Base-by-base conservation (phyloP, 305 asterid species). In the Nicotiana rustica region DNA sequence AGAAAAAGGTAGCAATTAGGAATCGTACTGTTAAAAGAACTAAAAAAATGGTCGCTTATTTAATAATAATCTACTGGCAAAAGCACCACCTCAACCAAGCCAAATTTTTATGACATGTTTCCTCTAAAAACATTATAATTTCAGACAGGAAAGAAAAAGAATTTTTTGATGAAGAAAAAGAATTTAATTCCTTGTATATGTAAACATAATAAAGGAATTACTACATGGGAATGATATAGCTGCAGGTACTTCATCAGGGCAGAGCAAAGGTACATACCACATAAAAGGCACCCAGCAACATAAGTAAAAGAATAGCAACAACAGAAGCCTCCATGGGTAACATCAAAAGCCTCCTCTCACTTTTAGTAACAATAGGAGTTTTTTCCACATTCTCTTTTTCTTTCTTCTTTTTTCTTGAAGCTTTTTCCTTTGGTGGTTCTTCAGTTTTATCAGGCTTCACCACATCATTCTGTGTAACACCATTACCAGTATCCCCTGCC, bases 251-350 rank as follows among this genome's bases (percentile, higher is more conserved):
- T 3, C 44, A 52, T 75, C 44, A 14, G 25, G 21, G 7, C 64
- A 75, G 47, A 52, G 65, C 47, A 73, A 49, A 47, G 62, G 79
- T 57, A 78, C 95, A 68, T 95, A 96, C 99, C 99, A 93, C 99
- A 82, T 96, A 96, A 83, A 95, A 96, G 35, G 97, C 93, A 83
- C 93, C 98, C 89, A 96, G 88, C 90, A 96, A 83, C 78, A 95
- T 83, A 59, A 96, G 97, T 62, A 96, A 88, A 89, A 96, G 81
- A 82, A 95, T 86, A 78, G 98, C 93, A 78, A 92, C 61, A 77
- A 92, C 71, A 81, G 99, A 96, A 84, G 96, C 85, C 89, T 93
- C 99, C 79, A 92, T 68, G 21, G 99, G 99, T 84, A 96, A 87
- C 87, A 89, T 86, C 83, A 88, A 85, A 87, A 89, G 97, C 88